phyloP scores from a whole-genome alignment of 305 asterid genomes.

The Galium porrigens region DNA sequence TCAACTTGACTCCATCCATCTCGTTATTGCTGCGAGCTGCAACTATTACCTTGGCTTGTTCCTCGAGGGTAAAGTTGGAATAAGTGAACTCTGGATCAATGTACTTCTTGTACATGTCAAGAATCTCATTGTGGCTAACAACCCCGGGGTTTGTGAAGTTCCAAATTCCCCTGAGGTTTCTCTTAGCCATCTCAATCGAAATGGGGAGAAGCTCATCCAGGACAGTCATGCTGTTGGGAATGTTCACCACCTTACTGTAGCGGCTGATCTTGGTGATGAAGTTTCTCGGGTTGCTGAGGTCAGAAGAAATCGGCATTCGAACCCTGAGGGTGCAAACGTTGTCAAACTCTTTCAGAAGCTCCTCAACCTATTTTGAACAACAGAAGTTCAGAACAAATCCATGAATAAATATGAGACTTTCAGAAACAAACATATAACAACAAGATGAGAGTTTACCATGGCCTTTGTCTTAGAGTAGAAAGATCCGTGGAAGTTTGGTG shows the following conservation, averaged over 20 bases:
- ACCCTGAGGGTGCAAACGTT: constrained; percentile 87
- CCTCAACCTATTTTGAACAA: constrained; percentile 51
- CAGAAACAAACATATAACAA: background rate
- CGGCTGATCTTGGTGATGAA: constrained; percentile 81
- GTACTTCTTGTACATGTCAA: constrained; percentile 73
- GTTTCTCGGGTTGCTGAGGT: constrained; percentile 74
- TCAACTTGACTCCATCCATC: constrained; percentile 73
- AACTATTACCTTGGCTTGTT: constrained; percentile 84
- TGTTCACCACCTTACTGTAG: constrained; percentile 72
- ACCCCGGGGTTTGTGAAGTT: constrained; percentile 90
- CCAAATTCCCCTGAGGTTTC: constrained; percentile 82
- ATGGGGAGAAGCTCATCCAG: constrained; percentile 92
- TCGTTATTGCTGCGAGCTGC: constrained; percentile 83
- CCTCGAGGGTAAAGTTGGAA: constrained; percentile 73
- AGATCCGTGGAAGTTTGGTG: constrained; percentile 70
- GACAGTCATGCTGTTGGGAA: constrained; percentile 91
- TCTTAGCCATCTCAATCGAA: constrained; percentile 85
- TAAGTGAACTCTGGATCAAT: constrained; percentile 50
- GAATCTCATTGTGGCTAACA: constrained; percentile 73
- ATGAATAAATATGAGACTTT: constrained; percentile 6
- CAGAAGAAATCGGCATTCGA: constrained; percentile 82
- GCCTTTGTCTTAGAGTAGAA: constrained; percentile 93
- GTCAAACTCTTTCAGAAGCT: constrained; percentile 64
- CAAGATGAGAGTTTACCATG: constrained; percentile 37
- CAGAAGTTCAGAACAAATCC: constrained; percentile 1